Conservation (phyloP, 2,329 filamentous ascomycete genomes). For the Emergomyces orientalis region DNA sequence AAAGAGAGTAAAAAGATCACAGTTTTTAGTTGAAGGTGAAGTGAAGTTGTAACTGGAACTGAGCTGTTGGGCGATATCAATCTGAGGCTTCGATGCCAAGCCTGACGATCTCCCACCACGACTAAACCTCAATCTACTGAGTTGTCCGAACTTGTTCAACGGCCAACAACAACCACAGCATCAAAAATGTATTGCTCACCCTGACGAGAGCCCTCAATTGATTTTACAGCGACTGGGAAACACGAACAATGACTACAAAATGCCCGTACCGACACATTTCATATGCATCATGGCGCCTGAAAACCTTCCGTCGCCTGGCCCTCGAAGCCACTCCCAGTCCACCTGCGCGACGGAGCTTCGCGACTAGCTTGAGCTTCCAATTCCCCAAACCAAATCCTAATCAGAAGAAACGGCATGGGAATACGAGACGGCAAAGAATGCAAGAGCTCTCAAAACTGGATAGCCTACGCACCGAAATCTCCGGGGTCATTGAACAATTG, state of each 20-base stretch:
- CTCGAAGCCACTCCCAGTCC: background rate
- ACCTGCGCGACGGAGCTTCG: background rate
- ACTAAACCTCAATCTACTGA: background rate
- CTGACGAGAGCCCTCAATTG: background rate
- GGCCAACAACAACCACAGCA: background rate
- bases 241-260: constrained; percentile 1
- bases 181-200: background rate
- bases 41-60: background rate
- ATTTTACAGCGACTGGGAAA: background rate
- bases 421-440: background rate
- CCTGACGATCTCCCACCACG: background rate
- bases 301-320: constrained; percentile 21
- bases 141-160: background rate
- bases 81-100: constrained; percentile 1
- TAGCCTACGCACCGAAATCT: background rate
- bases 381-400: constrained; percentile 5
- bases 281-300: constrained; percentile 28
- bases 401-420: constrained; percentile 5
- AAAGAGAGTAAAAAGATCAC: background rate
- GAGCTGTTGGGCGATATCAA: background rate
- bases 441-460: constrained; percentile 2
- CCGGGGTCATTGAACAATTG: background rate
- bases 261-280: constrained; percentile 17
- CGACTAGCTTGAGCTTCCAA: constrained; percentile 13
- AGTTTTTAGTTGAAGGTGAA: background rate